Percentiles rank a stretch among this genome's conserved stretches.
These are phyloP conservation scores for Bauhinia variegata DNA, from an alignment of 306 rosid species.

Conservation along the genomic window DNA sequence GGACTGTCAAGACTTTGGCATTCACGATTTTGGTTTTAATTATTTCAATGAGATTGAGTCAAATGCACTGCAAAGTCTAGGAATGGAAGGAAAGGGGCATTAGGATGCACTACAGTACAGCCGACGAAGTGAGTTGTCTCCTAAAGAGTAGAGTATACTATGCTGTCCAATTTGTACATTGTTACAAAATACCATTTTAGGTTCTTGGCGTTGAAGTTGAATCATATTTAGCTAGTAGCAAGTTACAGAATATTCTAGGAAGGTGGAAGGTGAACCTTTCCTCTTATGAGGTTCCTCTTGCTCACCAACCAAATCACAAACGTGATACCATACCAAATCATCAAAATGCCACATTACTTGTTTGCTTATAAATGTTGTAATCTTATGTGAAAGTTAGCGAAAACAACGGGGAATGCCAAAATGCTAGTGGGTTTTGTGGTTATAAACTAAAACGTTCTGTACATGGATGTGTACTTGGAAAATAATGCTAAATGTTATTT, in stretches of 20 bases:
- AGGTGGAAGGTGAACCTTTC: constrained; percentile 40
- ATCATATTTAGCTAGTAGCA: constrained; percentile 17
- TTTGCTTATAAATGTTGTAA: constrained; percentile 33
- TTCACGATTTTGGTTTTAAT: constrained; percentile 78
- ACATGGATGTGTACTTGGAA: constrained; percentile 32
- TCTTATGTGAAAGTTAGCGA: constrained; percentile 31
- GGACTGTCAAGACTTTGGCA: constrained; percentile 81
- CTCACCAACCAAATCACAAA: constrained; percentile 47
- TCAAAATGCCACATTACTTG: constrained; percentile 31
- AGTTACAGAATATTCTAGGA: constrained; percentile 47
- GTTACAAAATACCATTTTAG: constrained; percentile 33
- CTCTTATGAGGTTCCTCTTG: constrained; percentile 46
- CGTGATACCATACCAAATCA: constrained; percentile 38
- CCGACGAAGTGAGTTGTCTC: constrained; percentile 15
- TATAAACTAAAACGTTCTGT: constrained; percentile 42
- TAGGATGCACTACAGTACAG: constrained; percentile 33
- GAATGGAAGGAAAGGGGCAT: constrained; percentile 42
- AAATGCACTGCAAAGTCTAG: constrained; percentile 49
- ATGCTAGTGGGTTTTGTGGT: constrained; percentile 29
- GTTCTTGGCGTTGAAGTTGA: constrained; percentile 30
- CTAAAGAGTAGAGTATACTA: constrained; percentile 18
- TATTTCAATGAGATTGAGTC: constrained; percentile 56
- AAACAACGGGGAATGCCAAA: constrained; percentile 22
- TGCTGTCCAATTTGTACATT: constrained; percentile 30
- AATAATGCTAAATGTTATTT: constrained; percentile 34